These are phyloP conservation scores for Termitomyces sp. DNA, from an alignment of 768 basidiomycete genomes.

Conservation along the genomic window DNA sequence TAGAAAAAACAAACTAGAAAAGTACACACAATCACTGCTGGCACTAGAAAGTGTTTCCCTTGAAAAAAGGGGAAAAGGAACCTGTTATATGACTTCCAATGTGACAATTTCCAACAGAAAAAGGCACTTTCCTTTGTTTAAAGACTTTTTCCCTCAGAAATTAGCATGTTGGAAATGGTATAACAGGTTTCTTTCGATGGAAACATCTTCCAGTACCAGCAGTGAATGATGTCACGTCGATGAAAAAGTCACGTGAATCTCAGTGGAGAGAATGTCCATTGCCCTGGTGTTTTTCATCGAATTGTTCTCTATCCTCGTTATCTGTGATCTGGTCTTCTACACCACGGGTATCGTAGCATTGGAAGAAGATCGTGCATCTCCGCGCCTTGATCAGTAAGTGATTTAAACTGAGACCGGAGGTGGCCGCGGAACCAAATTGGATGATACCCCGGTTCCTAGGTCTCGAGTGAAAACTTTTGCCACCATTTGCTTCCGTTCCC, in stretches of 20 bases:
- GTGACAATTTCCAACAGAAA: too few relatives aligned
- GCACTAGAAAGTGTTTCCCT: too few relatives aligned
- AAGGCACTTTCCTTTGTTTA: too few relatives aligned
- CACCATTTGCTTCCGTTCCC: conserved; percentile 2
- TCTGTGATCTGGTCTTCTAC: neutral
- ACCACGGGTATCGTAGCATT: neutral
- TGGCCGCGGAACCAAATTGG: conserved; percentile 10
- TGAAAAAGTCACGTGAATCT: neutral
- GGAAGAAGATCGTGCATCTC: neutral
- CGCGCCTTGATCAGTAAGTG: neutral
- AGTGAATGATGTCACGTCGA: neutral
- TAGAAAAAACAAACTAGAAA: too few relatives aligned
- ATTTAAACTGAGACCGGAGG: neutral
- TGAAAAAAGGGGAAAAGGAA: too few relatives aligned
- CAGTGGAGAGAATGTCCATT: neutral
- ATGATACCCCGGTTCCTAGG: conserved; percentile 6
- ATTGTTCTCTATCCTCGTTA: neutral
- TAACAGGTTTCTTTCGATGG: too few relatives aligned
- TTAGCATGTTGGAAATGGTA: too few relatives aligned
- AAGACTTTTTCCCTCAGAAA: too few relatives aligned
- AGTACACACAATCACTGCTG: too few relatives aligned
- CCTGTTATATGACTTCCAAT: too few relatives aligned
- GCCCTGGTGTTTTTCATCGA: neutral
- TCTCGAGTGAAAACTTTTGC: conserved; percentile 5
- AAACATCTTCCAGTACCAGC: too few relatives aligned